Evolutionary conservation across 306 rosid genomes (phyloP), one percentile per base, ranked within the genome.

Genomic region (Cajanus cajan): DNA sequence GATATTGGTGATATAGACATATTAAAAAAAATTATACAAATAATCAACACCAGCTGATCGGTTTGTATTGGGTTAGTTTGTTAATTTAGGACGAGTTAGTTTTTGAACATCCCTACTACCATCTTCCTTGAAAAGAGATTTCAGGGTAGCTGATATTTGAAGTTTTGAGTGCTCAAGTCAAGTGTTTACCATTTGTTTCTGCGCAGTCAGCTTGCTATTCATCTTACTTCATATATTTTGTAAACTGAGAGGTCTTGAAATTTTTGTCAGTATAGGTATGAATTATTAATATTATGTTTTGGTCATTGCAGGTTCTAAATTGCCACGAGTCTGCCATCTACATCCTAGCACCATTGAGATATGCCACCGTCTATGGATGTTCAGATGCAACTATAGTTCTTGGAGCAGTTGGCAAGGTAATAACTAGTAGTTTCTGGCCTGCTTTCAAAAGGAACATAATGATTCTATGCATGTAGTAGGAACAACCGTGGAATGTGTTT

Each of bases 321-420:
- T 91, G 98, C 89, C 94, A 96, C 0, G 99, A 96, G 79, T 93
- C 99, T 74, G 82, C 85, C 79, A 70, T 84, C 65, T 84, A 84
- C 59, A 74, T 84, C 75, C 55, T 96, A 91, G 97, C 98, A 36
- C 97, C 98, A 78, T 65, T 96, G 91, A 88, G 93, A 88, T 96
- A 91, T 71, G 98, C 94, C 82, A 93, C 92, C 25, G 84, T 96
- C 63, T 90, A 93, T 86, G 99, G 98, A 82, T 91, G 98, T 88
- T 96, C 99, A 48, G 99, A 96, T 89, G 86, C 96, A 78, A 96
- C 99, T 33, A 87, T 96, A 62, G 94, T 96, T 82, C 80, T 96
- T 73, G 99, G 99, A 82, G 98, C 99, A 55, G 98, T 96, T 85
- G 99, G 99, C 82, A 96, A 96, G 99, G 99, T 96, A 90, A 88